Evolutionary conservation across 2,329 filamentous ascomycete genomes (phyloP).

Genomic region (Xylaria sp.): DNA sequence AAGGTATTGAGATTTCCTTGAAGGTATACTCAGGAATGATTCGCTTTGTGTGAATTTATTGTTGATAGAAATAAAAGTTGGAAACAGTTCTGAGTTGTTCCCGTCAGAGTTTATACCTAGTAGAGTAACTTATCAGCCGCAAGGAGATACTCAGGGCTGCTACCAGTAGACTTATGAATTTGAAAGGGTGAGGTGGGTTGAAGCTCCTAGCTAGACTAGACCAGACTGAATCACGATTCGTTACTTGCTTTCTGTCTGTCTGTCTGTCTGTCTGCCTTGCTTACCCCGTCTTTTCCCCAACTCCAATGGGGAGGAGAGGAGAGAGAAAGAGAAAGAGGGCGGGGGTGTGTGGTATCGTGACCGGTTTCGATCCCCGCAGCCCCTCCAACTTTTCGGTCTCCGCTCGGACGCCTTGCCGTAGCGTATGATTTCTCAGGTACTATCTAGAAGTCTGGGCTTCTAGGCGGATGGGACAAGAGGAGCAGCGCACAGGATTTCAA

Average conservation of each 20-base stretch:
- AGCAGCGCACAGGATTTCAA: neutral
- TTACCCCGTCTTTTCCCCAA: slow-evolving; percentile 35
- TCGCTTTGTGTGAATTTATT: too few relatives aligned
- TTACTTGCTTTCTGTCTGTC: too few relatives aligned
- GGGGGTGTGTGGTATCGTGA: slow-evolving; percentile 17
- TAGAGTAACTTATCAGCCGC: too few relatives aligned
- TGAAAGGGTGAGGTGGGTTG: too few relatives aligned
- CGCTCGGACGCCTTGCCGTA: slow-evolving; percentile 9
- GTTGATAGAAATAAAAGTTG: too few relatives aligned
- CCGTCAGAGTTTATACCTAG: too few relatives aligned
- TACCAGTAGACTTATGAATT: too few relatives aligned
- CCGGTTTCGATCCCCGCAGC: slow-evolving; percentile 24
- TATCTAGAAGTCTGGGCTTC: neutral
- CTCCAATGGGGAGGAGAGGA: slow-evolving; percentile 1
- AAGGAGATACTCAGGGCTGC: too few relatives aligned
- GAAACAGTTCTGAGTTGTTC: too few relatives aligned
- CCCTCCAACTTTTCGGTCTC: slow-evolving; percentile 15
- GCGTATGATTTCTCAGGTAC: slow-evolving; percentile 8
- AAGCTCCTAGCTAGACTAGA: neutral
- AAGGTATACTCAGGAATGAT: too few relatives aligned
- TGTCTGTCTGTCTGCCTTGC: neutral
- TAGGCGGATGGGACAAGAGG: neutral
- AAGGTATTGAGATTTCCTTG: too few relatives aligned
- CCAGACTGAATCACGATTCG: neutral
- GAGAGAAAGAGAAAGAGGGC: neutral